Percentiles rank a stretch among this genome's conserved stretches.
phyloP scores from a whole-genome alignment of 371 early-diverging fungal genomes.

The Encephalitozoon romaleae region DNA sequence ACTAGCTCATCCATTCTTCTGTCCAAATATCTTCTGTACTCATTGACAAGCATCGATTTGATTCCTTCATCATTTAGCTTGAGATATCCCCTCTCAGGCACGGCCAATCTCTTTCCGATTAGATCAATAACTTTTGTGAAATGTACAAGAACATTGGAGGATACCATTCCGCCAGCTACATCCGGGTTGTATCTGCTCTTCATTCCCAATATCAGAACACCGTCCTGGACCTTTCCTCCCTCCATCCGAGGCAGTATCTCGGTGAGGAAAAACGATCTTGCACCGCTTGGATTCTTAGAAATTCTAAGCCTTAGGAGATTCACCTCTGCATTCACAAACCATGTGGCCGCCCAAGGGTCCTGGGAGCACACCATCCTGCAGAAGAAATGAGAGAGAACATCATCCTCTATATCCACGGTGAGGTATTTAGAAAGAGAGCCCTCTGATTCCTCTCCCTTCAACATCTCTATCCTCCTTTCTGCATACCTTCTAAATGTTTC shows the following conservation, averaged over 20 bases:
- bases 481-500: constrained; percentile 27
- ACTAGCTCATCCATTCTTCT: constrained; percentile 36
- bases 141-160: constrained; percentile 28
- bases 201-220: background rate
- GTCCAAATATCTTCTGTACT: constrained; percentile 40
- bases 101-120: constrained; percentile 24
- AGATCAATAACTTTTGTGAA: constrained; percentile 51
- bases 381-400: constrained; percentile 43
- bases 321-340: constrained; percentile 56
- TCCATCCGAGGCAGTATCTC: constrained; percentile 36
- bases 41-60: constrained; percentile 29
- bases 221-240: background rate
- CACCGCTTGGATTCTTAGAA: background rate
- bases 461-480: constrained; percentile 9
- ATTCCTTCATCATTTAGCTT: constrained; percentile 12
- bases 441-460: background rate
- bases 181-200: constrained; percentile 16
- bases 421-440: background rate
- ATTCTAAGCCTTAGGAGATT: constrained; percentile 44
- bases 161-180: background rate
- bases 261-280: constrained; percentile 35
- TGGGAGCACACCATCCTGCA: constrained; percentile 33
- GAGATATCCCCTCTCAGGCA: constrained; percentile 35
- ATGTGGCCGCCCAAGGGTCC: constrained; percentile 22
- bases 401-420: constrained; percentile 8